A percentile compares a stretch with the other conserved stretches of the same genome.
Evolutionary conservation across 345 rosid species (phyloP).

Genomic region (Eutrema japonicum): DNA sequence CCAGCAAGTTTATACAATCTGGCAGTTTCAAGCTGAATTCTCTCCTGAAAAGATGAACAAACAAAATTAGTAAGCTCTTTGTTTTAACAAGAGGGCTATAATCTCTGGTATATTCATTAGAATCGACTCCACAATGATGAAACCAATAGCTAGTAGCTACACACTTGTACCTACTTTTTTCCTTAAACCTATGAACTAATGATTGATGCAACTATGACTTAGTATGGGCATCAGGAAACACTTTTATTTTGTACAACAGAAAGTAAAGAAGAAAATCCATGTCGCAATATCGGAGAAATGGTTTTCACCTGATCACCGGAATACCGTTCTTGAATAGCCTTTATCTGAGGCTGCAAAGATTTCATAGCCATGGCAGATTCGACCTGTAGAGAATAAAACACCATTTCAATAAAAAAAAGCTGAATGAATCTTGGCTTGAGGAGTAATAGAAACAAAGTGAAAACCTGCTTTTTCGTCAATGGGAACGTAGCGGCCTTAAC

Average conservation of each 20-base stretch:
- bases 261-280: background rate
- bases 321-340: constrained; percentile 82
- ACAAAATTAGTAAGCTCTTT: constrained; percentile 19
- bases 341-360: constrained; percentile 86
- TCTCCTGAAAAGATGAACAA: constrained; percentile 63
- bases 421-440: background rate
- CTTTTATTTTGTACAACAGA: background rate
- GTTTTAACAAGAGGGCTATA: background rate
- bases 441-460: constrained; percentile 14
- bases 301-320: constrained; percentile 80
- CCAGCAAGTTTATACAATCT: constrained; percentile 92
- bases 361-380: constrained; percentile 97
- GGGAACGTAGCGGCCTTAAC: constrained; percentile 97
- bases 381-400: constrained; percentile 55
- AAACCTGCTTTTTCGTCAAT: constrained; percentile 92
- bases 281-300: background rate
- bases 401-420: background rate
- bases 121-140: background rate
- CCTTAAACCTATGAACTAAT: constrained; percentile 5
- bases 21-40: constrained; percentile 90
- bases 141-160: constrained; percentile 7
- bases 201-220: background rate
- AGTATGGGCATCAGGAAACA: background rate
- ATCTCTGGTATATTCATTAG: constrained; percentile 10
- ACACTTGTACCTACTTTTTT: background rate